Evolutionary conservation across 352 stramenopile genomes (phyloP).

Genomic region (Phytophthora rubi): DNA sequence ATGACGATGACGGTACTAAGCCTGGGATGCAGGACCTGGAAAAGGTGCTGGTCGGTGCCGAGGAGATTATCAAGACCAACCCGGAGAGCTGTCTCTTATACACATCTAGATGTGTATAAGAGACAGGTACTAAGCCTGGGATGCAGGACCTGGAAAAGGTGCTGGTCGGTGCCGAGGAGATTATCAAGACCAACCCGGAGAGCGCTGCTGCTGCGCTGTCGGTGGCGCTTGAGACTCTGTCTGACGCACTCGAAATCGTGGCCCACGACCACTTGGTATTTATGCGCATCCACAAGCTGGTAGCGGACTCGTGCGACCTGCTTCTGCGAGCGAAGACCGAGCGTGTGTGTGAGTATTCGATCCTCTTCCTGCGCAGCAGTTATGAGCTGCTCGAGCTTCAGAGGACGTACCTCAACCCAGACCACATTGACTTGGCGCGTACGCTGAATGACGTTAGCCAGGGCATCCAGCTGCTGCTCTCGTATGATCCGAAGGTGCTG

Average conservation of each 20-base stretch:
- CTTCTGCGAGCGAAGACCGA: slow-evolving; percentile 70
- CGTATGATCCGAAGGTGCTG: slow-evolving; percentile 83
- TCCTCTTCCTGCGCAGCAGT: slow-evolving; percentile 88
- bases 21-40: slow-evolving; percentile 67
- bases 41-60: slow-evolving; percentile 58
- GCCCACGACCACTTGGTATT: slow-evolving; percentile 87
- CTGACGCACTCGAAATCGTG: slow-evolving; percentile 83
- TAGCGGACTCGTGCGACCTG: slow-evolving; percentile 91
- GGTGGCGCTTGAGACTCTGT: slow-evolving; percentile 81
- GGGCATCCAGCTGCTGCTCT: slow-evolving; percentile 90
- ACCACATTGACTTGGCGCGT: slow-evolving; percentile 92
- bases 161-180: slow-evolving; percentile 60
- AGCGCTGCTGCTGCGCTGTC: slow-evolving; percentile 63
- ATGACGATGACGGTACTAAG: slow-evolving; percentile 25
- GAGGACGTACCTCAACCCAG: slow-evolving; percentile 71
- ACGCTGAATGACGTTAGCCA: slow-evolving; percentile 94
- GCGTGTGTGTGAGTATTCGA: slow-evolving; percentile 83
- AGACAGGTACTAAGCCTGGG: slow-evolving; percentile 19
- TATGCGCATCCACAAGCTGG: slow-evolving; percentile 91
- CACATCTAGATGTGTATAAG: too few species aligned
- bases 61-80: slow-evolving; percentile 68
- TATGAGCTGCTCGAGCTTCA: slow-evolving; percentile 92
- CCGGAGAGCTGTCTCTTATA: too few species aligned
- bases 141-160: slow-evolving; percentile 77
- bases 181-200: slow-evolving; percentile 54